A percentile compares a stretch with the other conserved stretches of the same genome.
Evolutionary conservation across 345 rosid species (phyloP).

Genomic region (Bruguiera sexangula): DNA sequence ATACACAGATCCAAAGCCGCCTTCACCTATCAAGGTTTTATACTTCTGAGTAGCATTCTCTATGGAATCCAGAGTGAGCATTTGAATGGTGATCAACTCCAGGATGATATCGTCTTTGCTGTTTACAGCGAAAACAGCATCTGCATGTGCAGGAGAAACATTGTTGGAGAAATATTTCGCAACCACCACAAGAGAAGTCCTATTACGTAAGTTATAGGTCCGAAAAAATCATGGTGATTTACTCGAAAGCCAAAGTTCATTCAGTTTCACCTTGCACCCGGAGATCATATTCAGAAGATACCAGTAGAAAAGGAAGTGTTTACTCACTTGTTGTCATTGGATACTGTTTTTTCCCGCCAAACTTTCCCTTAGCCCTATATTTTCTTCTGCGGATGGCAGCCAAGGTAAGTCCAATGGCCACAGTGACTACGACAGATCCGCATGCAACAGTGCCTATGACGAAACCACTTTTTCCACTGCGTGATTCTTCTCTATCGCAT

Average conservation of each 20-base stretch:
- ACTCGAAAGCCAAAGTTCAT: no score
- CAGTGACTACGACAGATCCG: slow-evolving; percentile 35
- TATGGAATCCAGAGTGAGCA: slow-evolving; percentile 39
- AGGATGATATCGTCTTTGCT: slow-evolving; percentile 34
- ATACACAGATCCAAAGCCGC: slow-evolving; percentile 33
- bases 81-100: slow-evolving; percentile 43
- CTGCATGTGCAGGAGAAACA: slow-evolving; percentile 32
- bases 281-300: neutral
- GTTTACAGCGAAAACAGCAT: slow-evolving; percentile 43
- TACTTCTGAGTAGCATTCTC: slow-evolving; percentile 49
- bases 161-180: neutral
- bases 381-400: slow-evolving; percentile 30
- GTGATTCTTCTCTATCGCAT: slow-evolving; percentile 25
- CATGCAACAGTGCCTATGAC: slow-evolving; percentile 36
- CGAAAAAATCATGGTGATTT: neutral
- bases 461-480: slow-evolving; percentile 16
- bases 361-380: slow-evolving; percentile 14
- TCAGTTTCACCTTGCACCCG: neutral
- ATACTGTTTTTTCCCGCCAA: slow-evolving; percentile 22
- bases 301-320: slow-evolving; percentile 1
- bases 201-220: neutral
- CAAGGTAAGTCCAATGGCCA: slow-evolving; percentile 32
- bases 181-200: neutral
- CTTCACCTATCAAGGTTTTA: slow-evolving; percentile 30
- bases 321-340: slow-evolving; percentile 48